Percentiles rank a stretch among this genome's conserved stretches.
phyloP scores from a whole-genome alignment of 345 rosid species.

The Rhodamnia rubescens region DNA sequence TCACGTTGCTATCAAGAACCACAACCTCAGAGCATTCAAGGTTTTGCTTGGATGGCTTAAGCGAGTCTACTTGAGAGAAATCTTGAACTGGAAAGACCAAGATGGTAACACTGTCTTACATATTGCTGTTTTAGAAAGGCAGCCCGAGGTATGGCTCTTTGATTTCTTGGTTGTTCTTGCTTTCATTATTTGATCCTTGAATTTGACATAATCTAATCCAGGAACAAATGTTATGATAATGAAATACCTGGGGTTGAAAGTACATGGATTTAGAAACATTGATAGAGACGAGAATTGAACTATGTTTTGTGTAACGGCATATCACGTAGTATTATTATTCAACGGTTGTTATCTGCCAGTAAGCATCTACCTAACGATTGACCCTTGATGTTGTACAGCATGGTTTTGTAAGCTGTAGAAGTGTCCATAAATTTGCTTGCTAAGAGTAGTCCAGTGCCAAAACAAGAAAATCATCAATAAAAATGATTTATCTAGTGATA shows the following conservation, averaged over 20 bases:
- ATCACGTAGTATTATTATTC: neutral
- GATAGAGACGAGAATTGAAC: neutral
- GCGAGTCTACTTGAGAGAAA: neutral
- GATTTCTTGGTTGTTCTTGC: neutral
- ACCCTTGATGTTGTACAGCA: neutral
- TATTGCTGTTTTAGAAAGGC: neutral
- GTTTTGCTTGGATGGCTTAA: constrained; percentile 20
- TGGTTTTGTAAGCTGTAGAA: neutral
- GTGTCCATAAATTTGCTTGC: neutral
- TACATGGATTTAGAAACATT: neutral
- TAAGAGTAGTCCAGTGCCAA: no score
- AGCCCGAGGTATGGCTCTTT: neutral
- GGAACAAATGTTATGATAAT: neutral
- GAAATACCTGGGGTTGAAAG: neutral
- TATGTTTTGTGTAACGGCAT: neutral
- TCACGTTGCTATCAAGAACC: constrained; percentile 17
- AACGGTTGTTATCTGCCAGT: neutral
- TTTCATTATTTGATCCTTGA: neutral
- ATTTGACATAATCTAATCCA: neutral
- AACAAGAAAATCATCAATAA: neutral
- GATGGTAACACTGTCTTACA: no score
- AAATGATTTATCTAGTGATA: neutral
- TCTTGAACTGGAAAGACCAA: neutral
- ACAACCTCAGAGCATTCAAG: neutral
- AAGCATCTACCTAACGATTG: neutral